A percentile compares a stretch with the other conserved stretches of the same genome.
These are phyloP conservation scores for Gastrodia elata DNA, from an alignment of 106 monocot genomes.

Conservation along the genomic window DNA sequence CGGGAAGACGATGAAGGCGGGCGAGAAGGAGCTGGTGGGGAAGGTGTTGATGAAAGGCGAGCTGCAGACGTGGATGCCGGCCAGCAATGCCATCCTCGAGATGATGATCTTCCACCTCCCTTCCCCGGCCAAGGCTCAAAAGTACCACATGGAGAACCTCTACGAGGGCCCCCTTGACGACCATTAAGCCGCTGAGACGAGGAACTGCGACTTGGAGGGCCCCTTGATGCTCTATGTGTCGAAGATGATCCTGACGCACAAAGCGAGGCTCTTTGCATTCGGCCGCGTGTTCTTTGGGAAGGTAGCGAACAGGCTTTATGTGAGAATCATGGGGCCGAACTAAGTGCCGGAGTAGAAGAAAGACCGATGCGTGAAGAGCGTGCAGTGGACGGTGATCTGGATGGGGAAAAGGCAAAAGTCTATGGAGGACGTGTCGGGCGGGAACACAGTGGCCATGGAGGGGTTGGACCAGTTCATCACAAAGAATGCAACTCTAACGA, in stretches of 20 bases:
- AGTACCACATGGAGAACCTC: slow-evolving; percentile 21
- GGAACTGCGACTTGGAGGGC: slow-evolving; percentile 24
- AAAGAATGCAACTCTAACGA: slow-evolving; percentile 24
- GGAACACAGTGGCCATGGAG: slow-evolving; percentile 25
- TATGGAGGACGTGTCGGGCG: slow-evolving; percentile 22
- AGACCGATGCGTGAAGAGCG: slow-evolving; percentile 20
- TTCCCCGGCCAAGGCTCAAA: slow-evolving; percentile 22
- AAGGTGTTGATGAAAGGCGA: slow-evolving; percentile 25
- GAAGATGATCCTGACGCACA: slow-evolving; percentile 24
- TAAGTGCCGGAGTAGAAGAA: slow-evolving; percentile 21
- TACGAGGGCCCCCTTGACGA: slow-evolving; percentile 25
- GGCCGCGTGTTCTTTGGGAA: slow-evolving; percentile 23
- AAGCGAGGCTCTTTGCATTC: slow-evolving; percentile 27
- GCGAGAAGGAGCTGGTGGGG: slow-evolving; percentile 23
- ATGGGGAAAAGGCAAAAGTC: slow-evolving; percentile 27
- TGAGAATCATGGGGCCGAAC: slow-evolving; percentile 21
- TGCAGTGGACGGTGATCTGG: slow-evolving; percentile 24
- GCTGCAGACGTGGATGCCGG: slow-evolving; percentile 25
- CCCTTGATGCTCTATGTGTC: slow-evolving; percentile 29
- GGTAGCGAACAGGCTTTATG: slow-evolving; percentile 12
- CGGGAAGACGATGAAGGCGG: slow-evolving; percentile 14
- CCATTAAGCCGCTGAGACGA: slow-evolving; percentile 15
- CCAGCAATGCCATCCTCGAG: slow-evolving; percentile 19
- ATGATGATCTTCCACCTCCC: slow-evolving; percentile 33
- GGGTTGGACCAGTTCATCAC: slow-evolving; percentile 24